Percentiles rank a stretch among this genome's conserved stretches.
These are phyloP conservation scores for Fremontodendron californicum DNA, from an alignment of 345 rosid species.

Conservation along the genomic window DNA sequence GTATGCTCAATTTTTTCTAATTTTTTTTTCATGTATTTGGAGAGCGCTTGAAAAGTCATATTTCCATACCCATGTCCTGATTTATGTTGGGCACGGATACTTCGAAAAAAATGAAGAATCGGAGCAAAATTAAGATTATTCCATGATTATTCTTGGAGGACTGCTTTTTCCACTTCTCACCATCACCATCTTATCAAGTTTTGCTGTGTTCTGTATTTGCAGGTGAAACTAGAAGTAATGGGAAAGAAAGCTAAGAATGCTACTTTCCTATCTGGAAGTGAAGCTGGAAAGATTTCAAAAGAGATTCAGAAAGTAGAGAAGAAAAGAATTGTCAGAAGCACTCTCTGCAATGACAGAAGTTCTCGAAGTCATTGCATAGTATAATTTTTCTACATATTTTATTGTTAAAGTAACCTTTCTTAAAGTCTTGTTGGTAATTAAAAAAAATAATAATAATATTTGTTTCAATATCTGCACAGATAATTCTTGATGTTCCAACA, in stretches of 20 bases:
- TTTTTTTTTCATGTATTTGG: no score
- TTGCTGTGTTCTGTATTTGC: constrained; percentile 13
- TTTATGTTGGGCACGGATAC: no score
- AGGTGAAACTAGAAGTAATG: constrained; percentile 95
- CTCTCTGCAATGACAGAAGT: constrained; percentile 88
- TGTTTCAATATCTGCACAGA: constrained; percentile 37
- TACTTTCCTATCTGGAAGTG: constrained; percentile 74
- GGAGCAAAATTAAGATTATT: no score
- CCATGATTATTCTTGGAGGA: neutral
- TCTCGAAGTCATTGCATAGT: constrained; percentile 99
- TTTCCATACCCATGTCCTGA: no score
- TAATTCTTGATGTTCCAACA: constrained; percentile 90
- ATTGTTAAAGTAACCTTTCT: neutral
- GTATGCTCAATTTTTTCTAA: no score
- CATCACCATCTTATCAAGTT: neutral
- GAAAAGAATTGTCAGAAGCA: constrained; percentile 87
- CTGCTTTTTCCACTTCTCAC: no score
- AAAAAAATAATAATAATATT: neutral
- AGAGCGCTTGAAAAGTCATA: no score
- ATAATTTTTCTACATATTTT: constrained; percentile 12
- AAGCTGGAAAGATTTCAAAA: constrained; percentile 81
- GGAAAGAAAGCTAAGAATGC: constrained; percentile 97
- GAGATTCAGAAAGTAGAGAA: constrained; percentile 96
- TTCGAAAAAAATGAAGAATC: no score
- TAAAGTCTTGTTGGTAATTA: neutral